Base-by-base conservation (phyloP, 129 eudicot species). In the Calendula officinalis region DNA sequence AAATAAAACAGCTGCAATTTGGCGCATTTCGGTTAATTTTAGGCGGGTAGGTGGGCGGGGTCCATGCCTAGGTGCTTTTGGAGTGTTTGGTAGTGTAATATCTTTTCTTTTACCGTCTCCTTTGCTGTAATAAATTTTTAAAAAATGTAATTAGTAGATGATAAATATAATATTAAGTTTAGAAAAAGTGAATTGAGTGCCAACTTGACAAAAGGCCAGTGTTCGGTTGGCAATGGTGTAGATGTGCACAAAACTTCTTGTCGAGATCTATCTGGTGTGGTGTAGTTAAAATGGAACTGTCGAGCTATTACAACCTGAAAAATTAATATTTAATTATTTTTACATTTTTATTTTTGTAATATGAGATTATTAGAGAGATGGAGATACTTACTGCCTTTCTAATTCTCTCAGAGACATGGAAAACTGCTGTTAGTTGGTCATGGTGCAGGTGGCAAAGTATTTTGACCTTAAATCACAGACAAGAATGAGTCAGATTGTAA, bases 31-130 rank as follows among this genome's bases (percentile, higher is more conserved):
- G 0, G 85, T 70, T 62, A 78, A 68, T 73, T 88, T 88, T n/a
- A 88, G 60, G 54, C 96, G 91, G 16, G 95, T 80, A n/a, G 96
- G 95, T 34, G 97, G 99, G 2, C 99, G 95, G 7, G 99, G 96
- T 4, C 96, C 99, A 49, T 94, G 97, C 81, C 52, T 88, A 5
- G 99, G 99, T 70, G 99, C 99, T 79, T 88, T 86, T 3, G 99
- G 99, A 17, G 99, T 88, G 67, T 63, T 87, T 30, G 97, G 99
- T 66, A 77, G 82, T 5, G 64, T 62, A 5, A 83, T 50, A 52
- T 9, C 2, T 42, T 77, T 13, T 7, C 86, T 76, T 64, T 74
- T 92, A 15, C 83, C 81, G 5, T 79, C 80, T 72, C 83, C 80
- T 71, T 61, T 94, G 88, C 95, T 92, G 81, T 69, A 79, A 55